Percentiles rank a stretch among this genome's conserved stretches.
These are phyloP conservation scores for Takashimella tepidaria DNA, from an alignment of 1,284 basidiomycete genomes.

Conservation along the genomic window DNA sequence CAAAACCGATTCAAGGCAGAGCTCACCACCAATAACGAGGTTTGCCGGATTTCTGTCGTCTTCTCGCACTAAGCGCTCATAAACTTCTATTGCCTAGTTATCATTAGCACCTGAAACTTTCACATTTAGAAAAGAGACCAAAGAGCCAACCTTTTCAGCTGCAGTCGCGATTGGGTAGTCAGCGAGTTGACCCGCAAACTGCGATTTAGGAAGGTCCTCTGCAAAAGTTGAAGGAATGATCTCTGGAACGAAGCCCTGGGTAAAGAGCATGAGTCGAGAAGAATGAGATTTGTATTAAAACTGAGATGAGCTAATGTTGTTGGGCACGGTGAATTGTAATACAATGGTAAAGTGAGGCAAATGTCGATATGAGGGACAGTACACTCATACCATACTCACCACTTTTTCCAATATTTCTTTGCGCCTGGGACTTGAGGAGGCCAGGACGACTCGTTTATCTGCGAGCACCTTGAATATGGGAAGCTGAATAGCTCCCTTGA, in stretches of 20 bases:
- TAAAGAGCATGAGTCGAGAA: no score
- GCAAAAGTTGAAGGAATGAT: constrained; percentile 82
- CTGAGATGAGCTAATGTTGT: not conserved
- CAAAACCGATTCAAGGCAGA: not conserved
- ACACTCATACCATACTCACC: constrained; percentile 53
- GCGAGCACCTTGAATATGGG: constrained; percentile 66
- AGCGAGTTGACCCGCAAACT: constrained; percentile 67
- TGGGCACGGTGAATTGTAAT: no score
- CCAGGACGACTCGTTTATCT: constrained; percentile 69
- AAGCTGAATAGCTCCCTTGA: constrained; percentile 64
- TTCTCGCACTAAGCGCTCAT: constrained; percentile 67
- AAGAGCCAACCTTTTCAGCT: constrained; percentile 61
- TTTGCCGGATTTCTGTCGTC: constrained; percentile 82
- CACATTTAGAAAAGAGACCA: no score
- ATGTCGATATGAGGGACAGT: constrained; percentile 8
- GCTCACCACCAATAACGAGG: constrained; percentile 80
- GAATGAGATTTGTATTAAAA: no score
- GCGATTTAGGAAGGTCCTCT: constrained; percentile 67
- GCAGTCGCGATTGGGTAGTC: constrained; percentile 94
- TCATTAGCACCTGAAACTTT: not conserved
- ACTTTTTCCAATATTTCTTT: constrained; percentile 75
- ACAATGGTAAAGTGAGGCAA: no score
- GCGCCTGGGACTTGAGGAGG: constrained; percentile 77
- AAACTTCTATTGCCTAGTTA: constrained; percentile 74
- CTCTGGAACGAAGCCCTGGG: constrained; percentile 76